Evolutionary conservation across 164 flowering plant genomes (phyloP).

Genomic region (Stephania cephalantha): DNA sequence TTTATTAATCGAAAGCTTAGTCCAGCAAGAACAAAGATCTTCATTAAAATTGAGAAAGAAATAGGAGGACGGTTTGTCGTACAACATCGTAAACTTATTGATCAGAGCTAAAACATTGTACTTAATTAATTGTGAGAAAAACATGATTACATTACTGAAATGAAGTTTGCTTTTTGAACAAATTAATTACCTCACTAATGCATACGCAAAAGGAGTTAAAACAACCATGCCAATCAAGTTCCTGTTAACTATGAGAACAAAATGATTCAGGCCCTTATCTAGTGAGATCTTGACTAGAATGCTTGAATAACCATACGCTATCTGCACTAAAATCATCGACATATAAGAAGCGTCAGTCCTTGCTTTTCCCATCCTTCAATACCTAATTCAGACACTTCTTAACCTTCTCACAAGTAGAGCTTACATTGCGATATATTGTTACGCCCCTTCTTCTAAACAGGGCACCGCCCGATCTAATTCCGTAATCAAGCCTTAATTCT

Average conservation of each 20-base stretch:
- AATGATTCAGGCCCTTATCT: no score
- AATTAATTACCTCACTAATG: background rate
- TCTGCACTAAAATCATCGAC: slow-evolving; percentile 35
- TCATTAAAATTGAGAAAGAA: slow-evolving; percentile 16
- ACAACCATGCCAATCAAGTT: no score
- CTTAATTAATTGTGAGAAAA: no score
- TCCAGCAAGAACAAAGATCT: slow-evolving; percentile 34
- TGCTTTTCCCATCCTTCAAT: slow-evolving; percentile 5
- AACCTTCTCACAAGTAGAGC: no score
- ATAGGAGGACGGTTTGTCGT: slow-evolving; percentile 32
- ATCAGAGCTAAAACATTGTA: background rate
- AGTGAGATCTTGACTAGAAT: background rate
- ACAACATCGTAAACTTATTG: slow-evolving; percentile 5
- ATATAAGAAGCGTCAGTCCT: slow-evolving; percentile 12
- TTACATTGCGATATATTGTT: no score
- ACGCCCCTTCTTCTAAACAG: no score
- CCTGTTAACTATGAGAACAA: no score
- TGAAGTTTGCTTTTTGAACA: no score
- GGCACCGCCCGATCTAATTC: no score
- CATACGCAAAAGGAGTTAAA: no score
- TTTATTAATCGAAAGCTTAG: slow-evolving; percentile 35
- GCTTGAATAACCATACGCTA: slow-evolving; percentile 32
- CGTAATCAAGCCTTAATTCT: no score
- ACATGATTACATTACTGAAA: no score
- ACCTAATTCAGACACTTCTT: background rate